A percentile compares a stretch with the other conserved stretches of the same genome.
phyloP scores from a whole-genome alignment of 768 basidiomycete genomes.

The Pisolithus albus region DNA sequence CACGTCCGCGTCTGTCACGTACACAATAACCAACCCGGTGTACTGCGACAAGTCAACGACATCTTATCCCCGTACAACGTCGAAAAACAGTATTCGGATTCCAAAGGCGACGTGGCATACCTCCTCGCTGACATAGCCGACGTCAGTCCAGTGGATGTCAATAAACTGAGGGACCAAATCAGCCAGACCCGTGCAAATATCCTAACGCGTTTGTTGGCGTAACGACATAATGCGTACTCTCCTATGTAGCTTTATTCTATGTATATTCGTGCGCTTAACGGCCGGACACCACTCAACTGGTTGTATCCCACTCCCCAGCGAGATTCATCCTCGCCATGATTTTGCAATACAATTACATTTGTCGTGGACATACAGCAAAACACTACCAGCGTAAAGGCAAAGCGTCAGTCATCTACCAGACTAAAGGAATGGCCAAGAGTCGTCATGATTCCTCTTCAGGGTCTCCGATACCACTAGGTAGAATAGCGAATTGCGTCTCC shows the following conservation, averaged over 20 bases:
- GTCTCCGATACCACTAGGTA: conserved; percentile 85
- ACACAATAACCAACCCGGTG: conserved; percentile 93
- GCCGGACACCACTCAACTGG: conserved; percentile 46
- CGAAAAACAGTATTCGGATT: conserved; percentile 99
- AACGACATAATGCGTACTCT: conserved; percentile 8
- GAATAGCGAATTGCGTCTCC: conserved; percentile 92
- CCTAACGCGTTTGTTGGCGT: conserved; percentile 78
- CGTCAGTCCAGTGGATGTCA: conserved; percentile 76
- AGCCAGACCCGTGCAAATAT: conserved; percentile 79
- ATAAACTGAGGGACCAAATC: conserved; percentile 71
- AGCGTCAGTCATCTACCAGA: not conserved
- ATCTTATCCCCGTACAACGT: conserved; percentile 93
- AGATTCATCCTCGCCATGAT: not conserved
- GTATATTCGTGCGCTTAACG: conserved; percentile 6
- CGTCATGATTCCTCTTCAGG: conserved; percentile 76
- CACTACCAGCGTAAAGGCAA: not conserved
- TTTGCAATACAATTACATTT: conserved; percentile 10
- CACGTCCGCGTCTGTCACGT: conserved; percentile 91
- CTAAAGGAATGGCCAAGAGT: not conserved
- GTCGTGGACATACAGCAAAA: conserved; percentile 3
- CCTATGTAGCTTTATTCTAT: not conserved
- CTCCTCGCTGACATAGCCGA: conserved; percentile 95
- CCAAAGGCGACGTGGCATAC: conserved; percentile 88
- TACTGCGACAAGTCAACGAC: conserved; percentile 91
- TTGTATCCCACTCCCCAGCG: conserved; percentile 13